Conservation (phyloP, 345 rosid species). For the Cardamine occulta region DNA sequence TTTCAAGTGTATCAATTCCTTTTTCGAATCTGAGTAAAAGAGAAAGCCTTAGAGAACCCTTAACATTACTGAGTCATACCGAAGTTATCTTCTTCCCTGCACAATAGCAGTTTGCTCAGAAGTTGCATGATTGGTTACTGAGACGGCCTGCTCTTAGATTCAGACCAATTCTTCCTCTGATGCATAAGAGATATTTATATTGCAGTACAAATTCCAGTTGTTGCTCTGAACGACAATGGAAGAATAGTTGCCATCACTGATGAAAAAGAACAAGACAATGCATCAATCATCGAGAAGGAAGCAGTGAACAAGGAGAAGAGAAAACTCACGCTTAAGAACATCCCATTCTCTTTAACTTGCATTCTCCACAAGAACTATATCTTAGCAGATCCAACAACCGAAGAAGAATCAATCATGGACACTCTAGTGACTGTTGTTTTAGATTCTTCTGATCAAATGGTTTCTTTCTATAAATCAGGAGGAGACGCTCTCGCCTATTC, state of each 20-base stretch:
- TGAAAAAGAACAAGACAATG: constrained; percentile 45
- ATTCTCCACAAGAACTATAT: constrained; percentile 77
- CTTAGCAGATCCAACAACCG: constrained; percentile 85
- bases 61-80: neutral
- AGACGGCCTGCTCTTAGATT: neutral
- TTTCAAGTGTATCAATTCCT: neutral
- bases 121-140: neutral
- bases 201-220: constrained; percentile 82
- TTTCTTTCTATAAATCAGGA: constrained; percentile 84
- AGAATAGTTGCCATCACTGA: constrained; percentile 57
- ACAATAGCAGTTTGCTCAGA: neutral
- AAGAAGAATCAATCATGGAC: constrained; percentile 91
- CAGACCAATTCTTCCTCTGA: constrained; percentile 17
- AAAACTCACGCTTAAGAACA: constrained; percentile 64
- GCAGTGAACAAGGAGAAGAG: constrained; percentile 77
- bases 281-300: constrained; percentile 53
- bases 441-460: constrained; percentile 69
- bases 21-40: neutral
- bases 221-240: constrained; percentile 80
- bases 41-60: neutral
- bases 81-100: neutral
- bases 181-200: constrained; percentile 16
- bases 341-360: constrained; percentile 76
- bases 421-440: constrained; percentile 72
- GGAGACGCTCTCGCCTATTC: constrained; percentile 72